Evolutionary conservation across 192 early-diverging fungal genomes (phyloP), one percentile per base, ranked within the genome.

Genomic region (Oehlia diaphana): DNA sequence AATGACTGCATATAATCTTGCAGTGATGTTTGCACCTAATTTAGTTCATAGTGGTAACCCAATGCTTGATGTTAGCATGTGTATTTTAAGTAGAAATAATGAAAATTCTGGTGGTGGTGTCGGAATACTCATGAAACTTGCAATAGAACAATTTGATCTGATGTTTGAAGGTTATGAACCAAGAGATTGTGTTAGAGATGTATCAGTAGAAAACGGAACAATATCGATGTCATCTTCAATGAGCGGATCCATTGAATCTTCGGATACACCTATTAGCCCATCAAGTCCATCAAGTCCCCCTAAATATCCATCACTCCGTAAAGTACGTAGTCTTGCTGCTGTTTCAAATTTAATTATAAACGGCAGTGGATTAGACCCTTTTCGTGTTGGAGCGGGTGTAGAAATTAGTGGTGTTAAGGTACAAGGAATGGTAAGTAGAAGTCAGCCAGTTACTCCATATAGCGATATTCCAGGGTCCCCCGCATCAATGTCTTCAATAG

Each of bases 1-100:
- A 75, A 98, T 98, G 97, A 95, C 92, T 2, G 78, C 93, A 5
- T 84, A 86, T 44, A 95, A 94, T 82, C 84, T 97, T 64, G 93
- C 94, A 0, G 90, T 96, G 14, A 93, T 96, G 2, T 94, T 95
- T 89, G 87, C 94, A 7, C 96, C 96, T 8, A 98, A 96, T 78
- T 87, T 98, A 79, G 90, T 96, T 50, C 87, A 79, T 61, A 79
- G 77, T 37, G 77, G 77, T 9, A 70, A 68, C 61, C 77, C 77
- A 23, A 26, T 62, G 16, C 21, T 71, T 10, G 77, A 79, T 62
- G 67, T 79, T 44, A 58, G 53, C 14, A 69, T 70, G 66, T 79
- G 77, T 70, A 19, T 31, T 9, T 61, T 79, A 12, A 61, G 19
- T 13, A n/a, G 7, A 19, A 63, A 63, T 76, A 65, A 79, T 44